A percentile compares a stretch with the other conserved stretches of the same genome.
Conservation (phyloP, 2,329 filamentous ascomycete genomes). For the Fusarium nodosum region DNA sequence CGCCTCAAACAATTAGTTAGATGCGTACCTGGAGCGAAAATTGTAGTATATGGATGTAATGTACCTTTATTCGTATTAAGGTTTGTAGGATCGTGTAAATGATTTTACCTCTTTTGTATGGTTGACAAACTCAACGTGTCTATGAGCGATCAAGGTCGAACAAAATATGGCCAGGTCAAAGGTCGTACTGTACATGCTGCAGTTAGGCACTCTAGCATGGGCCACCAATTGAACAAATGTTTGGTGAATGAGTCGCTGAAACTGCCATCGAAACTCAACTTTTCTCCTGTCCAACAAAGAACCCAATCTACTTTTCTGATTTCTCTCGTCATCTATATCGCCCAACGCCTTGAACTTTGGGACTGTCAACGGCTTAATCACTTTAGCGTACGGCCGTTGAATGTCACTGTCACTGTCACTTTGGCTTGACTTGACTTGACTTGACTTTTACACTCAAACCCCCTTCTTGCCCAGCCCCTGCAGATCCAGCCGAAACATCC, state of each 20-base stretch:
- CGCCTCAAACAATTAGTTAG: background rate
- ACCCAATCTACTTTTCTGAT: background rate
- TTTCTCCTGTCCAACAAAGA: background rate
- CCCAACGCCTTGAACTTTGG: background rate
- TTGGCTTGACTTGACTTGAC: background rate
- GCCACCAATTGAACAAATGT: slow-evolving; percentile 2
- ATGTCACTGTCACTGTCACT: slow-evolving; percentile 5
- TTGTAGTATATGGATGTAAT: background rate
- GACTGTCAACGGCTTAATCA: background rate
- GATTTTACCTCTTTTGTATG: background rate
- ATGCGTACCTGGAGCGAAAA: background rate
- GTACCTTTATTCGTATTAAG: no score
- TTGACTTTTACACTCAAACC: slow-evolving; percentile 3
- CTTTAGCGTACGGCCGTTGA: background rate
- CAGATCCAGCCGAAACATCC: slow-evolving; percentile 11
- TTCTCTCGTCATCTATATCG: fast-evolving
- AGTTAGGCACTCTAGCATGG: background rate
- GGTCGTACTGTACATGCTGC: background rate
- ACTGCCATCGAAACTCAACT: background rate
- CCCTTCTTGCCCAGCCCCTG: slow-evolving; percentile 31
- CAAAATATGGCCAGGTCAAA: slow-evolving; percentile 12
- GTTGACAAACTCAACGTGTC: background rate
- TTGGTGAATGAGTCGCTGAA: slow-evolving; percentile 14
- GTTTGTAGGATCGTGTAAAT: background rate
- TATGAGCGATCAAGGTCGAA: slow-evolving; percentile 6